A percentile compares a stretch with the other conserved stretches of the same genome.
Conservation (phyloP, 139 green algal species). For the Chlorella sp. region DNA sequence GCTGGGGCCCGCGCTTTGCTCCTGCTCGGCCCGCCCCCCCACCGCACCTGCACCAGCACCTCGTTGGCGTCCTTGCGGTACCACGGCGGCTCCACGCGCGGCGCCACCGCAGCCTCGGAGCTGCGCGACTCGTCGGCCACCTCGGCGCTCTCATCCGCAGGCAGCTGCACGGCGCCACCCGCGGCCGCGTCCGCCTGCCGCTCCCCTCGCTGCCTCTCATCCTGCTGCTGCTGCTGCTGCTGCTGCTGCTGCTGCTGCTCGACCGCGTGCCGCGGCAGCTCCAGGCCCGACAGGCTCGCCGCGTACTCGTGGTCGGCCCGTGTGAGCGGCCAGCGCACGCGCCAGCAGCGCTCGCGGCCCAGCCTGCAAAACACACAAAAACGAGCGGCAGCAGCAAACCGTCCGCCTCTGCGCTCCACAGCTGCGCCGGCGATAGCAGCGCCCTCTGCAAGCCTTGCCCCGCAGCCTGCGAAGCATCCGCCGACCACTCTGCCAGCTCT, state of each 20-base stretch:
- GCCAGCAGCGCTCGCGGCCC: constrained; percentile 77
- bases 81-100: constrained; percentile 3
- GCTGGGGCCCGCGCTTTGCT: too few relatives aligned
- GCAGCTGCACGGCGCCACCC: not conserved
- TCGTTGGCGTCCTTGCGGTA: constrained; percentile 95
- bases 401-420: too few relatives aligned
- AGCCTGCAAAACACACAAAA: too few relatives aligned
- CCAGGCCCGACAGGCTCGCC: constrained; percentile 6
- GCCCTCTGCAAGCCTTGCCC: too few relatives aligned
- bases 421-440: too few relatives aligned
- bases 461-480: too few relatives aligned
- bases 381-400: too few relatives aligned
- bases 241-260: not conserved
- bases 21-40: too few relatives aligned
- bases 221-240: not conserved
- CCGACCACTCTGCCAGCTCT: too few relatives aligned
- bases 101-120: constrained; percentile 12
- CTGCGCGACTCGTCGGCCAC: too few relatives aligned
- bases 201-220: not conserved
- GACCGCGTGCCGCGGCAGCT: not conserved
- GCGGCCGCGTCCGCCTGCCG: not conserved
- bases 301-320: constrained; percentile 32
- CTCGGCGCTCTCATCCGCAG: too few relatives aligned
- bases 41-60: constrained; percentile 79
- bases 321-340: constrained; percentile 61